Evolutionary conservation across 2,329 filamentous ascomycete species (phyloP), one percentile per base, ranked within the genome.

Genomic region (Apiospora arundinis): DNA sequence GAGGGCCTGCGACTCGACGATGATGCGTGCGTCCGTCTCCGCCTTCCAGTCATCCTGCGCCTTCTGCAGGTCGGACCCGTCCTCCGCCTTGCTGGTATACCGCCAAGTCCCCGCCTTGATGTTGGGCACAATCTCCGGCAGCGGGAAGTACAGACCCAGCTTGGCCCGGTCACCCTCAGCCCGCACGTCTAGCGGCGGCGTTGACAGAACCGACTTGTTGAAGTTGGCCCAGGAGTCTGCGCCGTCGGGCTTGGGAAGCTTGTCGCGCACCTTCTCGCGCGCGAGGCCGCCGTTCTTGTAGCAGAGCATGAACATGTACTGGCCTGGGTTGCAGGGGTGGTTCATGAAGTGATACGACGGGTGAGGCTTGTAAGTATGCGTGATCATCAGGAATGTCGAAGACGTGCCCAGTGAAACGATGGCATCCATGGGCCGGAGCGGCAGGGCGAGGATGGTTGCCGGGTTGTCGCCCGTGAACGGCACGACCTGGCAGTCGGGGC

Each of bases 261-360:
- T 87, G 79, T 99, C 94, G 70, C 96, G 92, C 73, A 98, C 90
- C 77, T 93, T 91, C 81, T 99, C 96, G 63, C 96, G 92, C 1
- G 96, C 95, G 1, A 98, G 90, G 2, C 95, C 95, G 76, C 96
- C 96, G 83, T 99, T 99, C 84, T 98, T 98, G 87, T 98, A 99
- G 87, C 96, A 99, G 46, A 99, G 90, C 96, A 99, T 99, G 83
- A 99, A 98, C 96, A 99, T 98, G 88, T 97, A 98, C 72, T 98
- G 89, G 0, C 93, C 94, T 0, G 91, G 85, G 0, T 94, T 97
- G 63, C 95, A 96, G 1, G 96, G 96, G 82, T 98, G 95, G 85
- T 98, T 97, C 89, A 98, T 97, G 87, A 98, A 97, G 85, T 99
- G 96, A 79, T 97, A 97, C 8, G 93, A 90, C 3, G 94, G 93